phyloP scores from a whole-genome alignment of 2,329 filamentous ascomycete genomes.

The Ascochyta fabae region DNA sequence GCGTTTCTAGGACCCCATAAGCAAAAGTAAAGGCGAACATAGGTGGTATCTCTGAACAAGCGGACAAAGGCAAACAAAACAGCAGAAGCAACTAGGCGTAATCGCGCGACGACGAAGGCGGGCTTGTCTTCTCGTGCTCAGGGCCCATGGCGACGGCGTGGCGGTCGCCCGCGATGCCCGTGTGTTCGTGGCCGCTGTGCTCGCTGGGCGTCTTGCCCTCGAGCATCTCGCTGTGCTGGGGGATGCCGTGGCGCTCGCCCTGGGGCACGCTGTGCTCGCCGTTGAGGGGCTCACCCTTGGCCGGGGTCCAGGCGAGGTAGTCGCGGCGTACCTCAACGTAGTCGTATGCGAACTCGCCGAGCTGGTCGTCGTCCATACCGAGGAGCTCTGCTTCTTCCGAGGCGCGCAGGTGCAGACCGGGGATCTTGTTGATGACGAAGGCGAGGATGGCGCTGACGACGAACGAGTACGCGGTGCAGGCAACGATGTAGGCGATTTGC shows the following conservation, averaged over 20 bases:
- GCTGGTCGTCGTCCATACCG: constrained; percentile 89
- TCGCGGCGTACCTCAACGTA: constrained; percentile 89
- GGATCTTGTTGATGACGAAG: constrained; percentile 75
- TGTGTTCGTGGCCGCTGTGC: constrained; percentile 53
- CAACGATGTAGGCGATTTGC: constrained; percentile 78
- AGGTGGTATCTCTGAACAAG: constrained; percentile 24
- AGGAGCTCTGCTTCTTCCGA: constrained; percentile 83
- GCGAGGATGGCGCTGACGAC: constrained; percentile 76
- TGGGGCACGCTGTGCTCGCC: constrained; percentile 69
- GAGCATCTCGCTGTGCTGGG: constrained; percentile 71
- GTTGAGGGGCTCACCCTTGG: constrained; percentile 68
- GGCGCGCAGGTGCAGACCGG: constrained; percentile 79
- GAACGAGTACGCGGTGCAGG: constrained; percentile 72
- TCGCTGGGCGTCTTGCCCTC: constrained; percentile 61
- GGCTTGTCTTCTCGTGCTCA: constrained; percentile 49
- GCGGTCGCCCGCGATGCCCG: constrained; percentile 59
- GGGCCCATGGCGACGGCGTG: constrained; percentile 56
- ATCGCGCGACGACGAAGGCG: constrained; percentile 15
- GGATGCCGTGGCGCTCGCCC: constrained; percentile 71
- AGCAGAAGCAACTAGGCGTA: constrained; percentile 9
- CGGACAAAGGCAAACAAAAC: constrained; percentile 10
- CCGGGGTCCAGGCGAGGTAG: constrained; percentile 86
- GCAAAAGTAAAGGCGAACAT: constrained; percentile 6
- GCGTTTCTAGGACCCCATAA: background rate
- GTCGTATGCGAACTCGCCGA: constrained; percentile 89